These are phyloP conservation scores for Mycena venus DNA, from an alignment of 768 basidiomycete genomes.

Conservation along the genomic window DNA sequence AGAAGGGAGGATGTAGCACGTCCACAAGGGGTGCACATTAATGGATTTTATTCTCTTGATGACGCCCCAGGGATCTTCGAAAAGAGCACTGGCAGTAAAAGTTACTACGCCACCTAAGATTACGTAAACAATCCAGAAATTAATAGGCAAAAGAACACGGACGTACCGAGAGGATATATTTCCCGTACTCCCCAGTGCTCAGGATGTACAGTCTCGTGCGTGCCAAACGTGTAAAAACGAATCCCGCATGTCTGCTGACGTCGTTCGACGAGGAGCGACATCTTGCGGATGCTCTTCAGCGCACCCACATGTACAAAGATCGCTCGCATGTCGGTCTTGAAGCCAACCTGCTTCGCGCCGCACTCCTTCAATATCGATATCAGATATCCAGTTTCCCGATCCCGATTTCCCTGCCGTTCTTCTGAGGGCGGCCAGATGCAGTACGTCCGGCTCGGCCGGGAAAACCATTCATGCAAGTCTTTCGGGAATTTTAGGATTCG, in stretches of 20 bases:
- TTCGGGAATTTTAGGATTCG: slow-evolving; percentile 63
- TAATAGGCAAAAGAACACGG: not conserved
- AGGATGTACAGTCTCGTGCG: slow-evolving; percentile 65
- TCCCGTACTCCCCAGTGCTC: slow-evolving; percentile 73
- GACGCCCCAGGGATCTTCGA: slow-evolving; percentile 64
- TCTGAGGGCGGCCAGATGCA: slow-evolving; percentile 62
- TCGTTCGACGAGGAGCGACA: slow-evolving; percentile 65
- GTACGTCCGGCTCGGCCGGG: slow-evolving; percentile 52
- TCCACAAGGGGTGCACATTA: slow-evolving; percentile 75
- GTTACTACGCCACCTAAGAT: slow-evolving; percentile 78
- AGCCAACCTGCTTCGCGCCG: slow-evolving; percentile 52
- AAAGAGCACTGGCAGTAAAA: slow-evolving; percentile 73
- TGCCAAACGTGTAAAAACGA: slow-evolving; percentile 79
- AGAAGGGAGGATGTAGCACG: slow-evolving; percentile 74
- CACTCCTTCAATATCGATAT: slow-evolving; percentile 58
- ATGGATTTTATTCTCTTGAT: slow-evolving; percentile 64
- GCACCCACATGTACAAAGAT: slow-evolving; percentile 79
- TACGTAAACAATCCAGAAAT: not conserved
- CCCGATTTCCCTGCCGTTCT: slow-evolving; percentile 43
- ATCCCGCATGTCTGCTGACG: slow-evolving; percentile 58
- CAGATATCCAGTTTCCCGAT: slow-evolving; percentile 59
- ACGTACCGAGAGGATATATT: slow-evolving; percentile 77
- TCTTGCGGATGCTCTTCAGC: slow-evolving; percentile 59
- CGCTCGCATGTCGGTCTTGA: slow-evolving; percentile 57
- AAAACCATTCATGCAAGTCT: slow-evolving; percentile 62